Evolutionary conservation across 805 yeast genomes (phyloP), one percentile per base, ranked within the genome.

Genomic region (Metschnikowia cerradonensis): DNA sequence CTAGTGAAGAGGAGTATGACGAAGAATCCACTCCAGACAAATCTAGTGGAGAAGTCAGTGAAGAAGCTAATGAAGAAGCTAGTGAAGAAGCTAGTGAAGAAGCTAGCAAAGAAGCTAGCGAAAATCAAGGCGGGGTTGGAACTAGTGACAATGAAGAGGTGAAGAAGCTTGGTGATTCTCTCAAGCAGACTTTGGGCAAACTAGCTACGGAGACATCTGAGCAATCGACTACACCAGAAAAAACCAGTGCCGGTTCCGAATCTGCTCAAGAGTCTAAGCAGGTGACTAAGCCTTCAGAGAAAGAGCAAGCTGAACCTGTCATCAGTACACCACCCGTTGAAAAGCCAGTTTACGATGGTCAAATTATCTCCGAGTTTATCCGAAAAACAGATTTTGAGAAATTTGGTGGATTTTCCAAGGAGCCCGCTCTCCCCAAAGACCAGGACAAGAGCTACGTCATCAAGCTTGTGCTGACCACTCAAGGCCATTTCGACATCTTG

Each of bases 401-500:
- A 35, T 59, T 60, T 19, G 61, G 54, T 19, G 67, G 68, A 2
- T 55, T 60, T 37, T 34, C 49, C 6, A 37, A 39, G 3, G 36
- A 36, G 6, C 47, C 55, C 5, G 33, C 39, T 2, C 36, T 34
- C 7, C 39, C 54, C 3, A 45, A 37, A 3, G 49, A 55, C 36
- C 53, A 41, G 14, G 47, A 62, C 14, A 20, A 40, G 15, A 52
- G 56, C n/a, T 57, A 61, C 40, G 60, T 63, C 17, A 40, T 46
- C 4, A 60, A 62, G 42, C 63, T 71, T 30, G 43, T 62, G n/a
- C 56, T 60, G 39, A 50, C 50, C 13, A 64, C 72, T 1, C 55
- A 60, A 17, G 75, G 67, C 0, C 53, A 66, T n/a, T 41, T 66
- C 23, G 44, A 53, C 17, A 53, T 67, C 7, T 53, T 70, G 19